A percentile compares a stretch with the other conserved stretches of the same genome.
phyloP scores from a whole-genome alignment of 148 eudicot species.

The Amaranthus palmeri region DNA sequence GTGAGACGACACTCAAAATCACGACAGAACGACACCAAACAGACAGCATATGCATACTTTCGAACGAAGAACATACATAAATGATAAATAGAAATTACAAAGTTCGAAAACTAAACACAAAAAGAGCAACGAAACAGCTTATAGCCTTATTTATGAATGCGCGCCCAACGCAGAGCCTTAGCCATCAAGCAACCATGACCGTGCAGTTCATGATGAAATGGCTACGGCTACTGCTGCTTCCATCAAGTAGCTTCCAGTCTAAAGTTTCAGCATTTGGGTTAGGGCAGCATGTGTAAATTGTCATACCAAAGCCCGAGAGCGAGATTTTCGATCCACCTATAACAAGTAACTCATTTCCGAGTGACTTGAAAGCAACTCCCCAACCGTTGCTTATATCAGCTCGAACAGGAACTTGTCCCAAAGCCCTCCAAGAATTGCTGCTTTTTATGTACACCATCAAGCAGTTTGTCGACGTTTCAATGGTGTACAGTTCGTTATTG shows the following conservation, averaged over 20 bases:
- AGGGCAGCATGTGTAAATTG: slow-evolving; percentile 58
- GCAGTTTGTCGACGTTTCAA: slow-evolving; percentile 54
- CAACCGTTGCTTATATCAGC: slow-evolving; percentile 56
- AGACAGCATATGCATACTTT: too few species aligned
- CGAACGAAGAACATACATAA: too few species aligned
- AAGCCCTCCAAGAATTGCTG: slow-evolving; percentile 55
- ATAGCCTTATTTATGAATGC: not conserved
- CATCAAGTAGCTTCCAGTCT: slow-evolving; percentile 44
- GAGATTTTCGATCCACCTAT: slow-evolving; percentile 44
- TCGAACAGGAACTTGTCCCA: slow-evolving; percentile 62
- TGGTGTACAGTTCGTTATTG: slow-evolving; percentile 52
- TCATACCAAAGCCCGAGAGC: slow-evolving; percentile 37
- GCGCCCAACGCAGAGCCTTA: not conserved
- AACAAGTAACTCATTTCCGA: slow-evolving; percentile 63
- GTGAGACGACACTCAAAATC: too few species aligned
- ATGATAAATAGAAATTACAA: too few species aligned
- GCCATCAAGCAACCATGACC: slow-evolving; percentile 57
- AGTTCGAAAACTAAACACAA: too few species aligned
- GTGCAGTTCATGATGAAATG: slow-evolving; percentile 56
- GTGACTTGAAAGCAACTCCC: slow-evolving; percentile 88
- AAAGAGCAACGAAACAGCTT: too few species aligned
- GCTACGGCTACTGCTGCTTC: slow-evolving; percentile 35
- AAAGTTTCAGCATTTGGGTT: slow-evolving; percentile 31
- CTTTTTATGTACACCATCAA: slow-evolving; percentile 56
- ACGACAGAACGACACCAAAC: too few species aligned